Evolutionary conservation across 495 filamentous ascomycete species (phyloP), one percentile per base, ranked within the genome.

Genomic region (Bryoglossum gracile): DNA sequence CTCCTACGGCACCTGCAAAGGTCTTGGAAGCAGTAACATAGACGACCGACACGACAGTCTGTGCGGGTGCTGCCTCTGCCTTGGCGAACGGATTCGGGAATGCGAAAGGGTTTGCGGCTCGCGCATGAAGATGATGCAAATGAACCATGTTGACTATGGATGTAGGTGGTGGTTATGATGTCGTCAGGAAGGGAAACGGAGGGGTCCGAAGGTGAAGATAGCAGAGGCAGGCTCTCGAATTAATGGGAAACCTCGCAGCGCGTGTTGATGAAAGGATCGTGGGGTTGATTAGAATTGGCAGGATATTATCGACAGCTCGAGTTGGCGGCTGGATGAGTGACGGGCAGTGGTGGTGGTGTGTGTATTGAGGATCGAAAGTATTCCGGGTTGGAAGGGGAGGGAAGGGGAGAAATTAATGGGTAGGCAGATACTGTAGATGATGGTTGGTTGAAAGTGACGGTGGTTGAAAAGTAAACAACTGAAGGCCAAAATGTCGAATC

Each of bases 11-110:
- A 11, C 78, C 80, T 25, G 67, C 62, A 41, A 81, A 83, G 17
- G 77, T 81, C 24, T 69, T 57, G 4, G 67, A 46, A 35, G 75
- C 66, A 8, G 81, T 83, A 43, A 74, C 61, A 59, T 79, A 78
- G 10, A 82, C 73, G 26, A 74, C 68, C 14, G 67, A 64, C 3
- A 68, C 64, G 43, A 74, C 56, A 1, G 73, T 77, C 23, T 55
- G 33, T 34, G 38, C 38, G 8, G 40, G 47, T 32, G 14, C 34
- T 13, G 38, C 21, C 23, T 43, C 16, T 16, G 43, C 22, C 14
- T 35, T 3, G 16, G 33, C 23, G 13, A 28, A 14, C 21, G 40
- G 39, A 16, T 41, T 17, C 0, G 36, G 35, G 22, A 23, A 19
- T 11, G 16, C 2, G 4, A 33, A 9, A n/a, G 51, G 33, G 30